phyloP scores from a whole-genome alignment of 164 flowering plant species.

The Piper betle region DNA sequence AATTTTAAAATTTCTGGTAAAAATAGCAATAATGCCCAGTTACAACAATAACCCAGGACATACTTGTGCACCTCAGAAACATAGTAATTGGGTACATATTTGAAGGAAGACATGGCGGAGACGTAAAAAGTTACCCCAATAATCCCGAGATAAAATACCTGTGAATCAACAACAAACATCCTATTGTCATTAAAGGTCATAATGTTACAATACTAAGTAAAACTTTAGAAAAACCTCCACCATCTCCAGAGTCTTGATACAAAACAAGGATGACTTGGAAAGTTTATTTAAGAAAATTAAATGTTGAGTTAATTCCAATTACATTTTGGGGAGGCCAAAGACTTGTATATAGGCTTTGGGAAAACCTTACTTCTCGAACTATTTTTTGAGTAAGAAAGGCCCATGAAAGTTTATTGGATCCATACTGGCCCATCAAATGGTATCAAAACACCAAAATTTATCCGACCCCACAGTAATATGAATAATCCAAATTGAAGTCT shows the following conservation, averaged over 20 bases:
- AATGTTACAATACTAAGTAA: background rate
- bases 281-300: no score
- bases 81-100: constrained; percentile 76
- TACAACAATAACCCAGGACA: background rate
- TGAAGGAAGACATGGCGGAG: constrained; percentile 46
- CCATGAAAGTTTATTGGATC: no score
- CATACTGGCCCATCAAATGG: no score
- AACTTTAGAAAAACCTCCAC: background rate
- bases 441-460: no score
- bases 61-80: constrained; percentile 74
- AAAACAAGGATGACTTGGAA: no score
- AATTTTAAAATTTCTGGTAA: background rate
- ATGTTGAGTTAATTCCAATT: no score
- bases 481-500: no score
- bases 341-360: no score
- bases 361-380: no score
- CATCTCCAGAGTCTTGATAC: background rate
- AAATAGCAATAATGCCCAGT: background rate
- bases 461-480: no score
- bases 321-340: no score
- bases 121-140: constrained; percentile 58
- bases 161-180: constrained; percentile 1
- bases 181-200: background rate
- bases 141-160: constrained; percentile 53
- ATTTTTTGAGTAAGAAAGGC: no score